These are phyloP conservation scores for Aspergillus cavernicola DNA, from an alignment of 495 filamentous ascomycete species.

Conservation along the genomic window DNA sequence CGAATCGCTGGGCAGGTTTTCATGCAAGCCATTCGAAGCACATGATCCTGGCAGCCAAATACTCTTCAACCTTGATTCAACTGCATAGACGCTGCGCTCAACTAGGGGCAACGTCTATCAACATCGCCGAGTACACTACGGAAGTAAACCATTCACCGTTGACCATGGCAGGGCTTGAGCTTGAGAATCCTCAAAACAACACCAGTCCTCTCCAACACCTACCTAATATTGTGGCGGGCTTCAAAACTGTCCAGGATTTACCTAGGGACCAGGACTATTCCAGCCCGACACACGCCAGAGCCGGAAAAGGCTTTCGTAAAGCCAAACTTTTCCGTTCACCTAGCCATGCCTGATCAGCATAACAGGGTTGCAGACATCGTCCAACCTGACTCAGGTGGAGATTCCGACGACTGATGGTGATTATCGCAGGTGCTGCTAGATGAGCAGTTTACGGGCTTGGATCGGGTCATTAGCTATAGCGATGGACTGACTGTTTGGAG, in stretches of 20 bases:
- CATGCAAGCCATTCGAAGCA: neutral
- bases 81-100: neutral
- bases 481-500: slow-evolving; percentile 9
- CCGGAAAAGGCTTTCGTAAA: no score
- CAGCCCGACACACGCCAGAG: no score
- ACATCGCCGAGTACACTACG: neutral
- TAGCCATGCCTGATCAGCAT: no score
- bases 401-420: slow-evolving; percentile 28
- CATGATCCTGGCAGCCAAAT: neutral
- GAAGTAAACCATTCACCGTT: neutral
- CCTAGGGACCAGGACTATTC: no score
- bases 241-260: no score
- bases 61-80: slow-evolving; percentile 1
- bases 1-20: slow-evolving; percentile 22
- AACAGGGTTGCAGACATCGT: no score
- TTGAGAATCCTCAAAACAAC: neutral
- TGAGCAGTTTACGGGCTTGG: slow-evolving; percentile 33
- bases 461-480: slow-evolving; percentile 35
- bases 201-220: neutral
- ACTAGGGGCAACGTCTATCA: neutral
- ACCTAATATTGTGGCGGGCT: no score
- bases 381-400: no score
- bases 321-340: no score
- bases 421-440: slow-evolving; percentile 34
- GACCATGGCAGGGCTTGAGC: neutral